Percentiles rank a stretch among this genome's conserved stretches.
Conservation (phyloP, 2,329 filamentous ascomycete species). For the Fusarium subtropicale region DNA sequence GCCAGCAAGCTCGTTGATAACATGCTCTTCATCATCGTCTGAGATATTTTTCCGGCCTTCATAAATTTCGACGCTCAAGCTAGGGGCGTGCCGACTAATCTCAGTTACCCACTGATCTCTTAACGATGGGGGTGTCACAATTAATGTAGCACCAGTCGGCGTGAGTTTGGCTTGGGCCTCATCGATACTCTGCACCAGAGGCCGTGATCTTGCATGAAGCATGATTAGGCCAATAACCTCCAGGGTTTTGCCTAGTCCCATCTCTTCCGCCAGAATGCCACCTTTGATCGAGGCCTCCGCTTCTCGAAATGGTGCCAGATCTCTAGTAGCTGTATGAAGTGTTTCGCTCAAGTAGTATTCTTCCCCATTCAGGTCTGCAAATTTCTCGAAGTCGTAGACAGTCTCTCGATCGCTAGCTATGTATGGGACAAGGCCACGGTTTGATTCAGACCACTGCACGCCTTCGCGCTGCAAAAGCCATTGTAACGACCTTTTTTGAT, state of each 20-base stretch:
- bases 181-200: conserved; percentile 46
- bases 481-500: conserved; percentile 75
- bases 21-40: conserved; percentile 52
- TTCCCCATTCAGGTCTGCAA: conserved; percentile 51
- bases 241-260: conserved; percentile 85
- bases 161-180: conserved; percentile 55
- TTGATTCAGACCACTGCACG: conserved; percentile 57
- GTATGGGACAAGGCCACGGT: conserved; percentile 35
- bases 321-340: conserved; percentile 67
- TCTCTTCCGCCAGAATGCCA: conserved; percentile 82
- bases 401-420: conserved; percentile 9
- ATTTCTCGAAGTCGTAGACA: conserved; percentile 49
- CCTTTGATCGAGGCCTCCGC: conserved; percentile 60
- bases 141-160: conserved; percentile 67
- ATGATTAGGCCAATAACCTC: conserved; percentile 79
- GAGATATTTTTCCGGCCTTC: conserved; percentile 58
- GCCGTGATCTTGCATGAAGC: conserved; percentile 62
- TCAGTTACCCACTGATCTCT: conserved; percentile 72
- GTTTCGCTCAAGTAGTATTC: conserved; percentile 70
- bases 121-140: conserved; percentile 69
- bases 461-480: conserved; percentile 79
- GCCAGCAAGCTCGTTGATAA: conserved; percentile 59
- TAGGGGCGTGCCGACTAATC: conserved; percentile 68
- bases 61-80: conserved; percentile 67
- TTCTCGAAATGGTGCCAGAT: conserved; percentile 59